Percentiles rank a stretch among this genome's conserved stretches.
Conservation (phyloP, 108 stramenopile species). For the Nitzschia inconspicua region DNA sequence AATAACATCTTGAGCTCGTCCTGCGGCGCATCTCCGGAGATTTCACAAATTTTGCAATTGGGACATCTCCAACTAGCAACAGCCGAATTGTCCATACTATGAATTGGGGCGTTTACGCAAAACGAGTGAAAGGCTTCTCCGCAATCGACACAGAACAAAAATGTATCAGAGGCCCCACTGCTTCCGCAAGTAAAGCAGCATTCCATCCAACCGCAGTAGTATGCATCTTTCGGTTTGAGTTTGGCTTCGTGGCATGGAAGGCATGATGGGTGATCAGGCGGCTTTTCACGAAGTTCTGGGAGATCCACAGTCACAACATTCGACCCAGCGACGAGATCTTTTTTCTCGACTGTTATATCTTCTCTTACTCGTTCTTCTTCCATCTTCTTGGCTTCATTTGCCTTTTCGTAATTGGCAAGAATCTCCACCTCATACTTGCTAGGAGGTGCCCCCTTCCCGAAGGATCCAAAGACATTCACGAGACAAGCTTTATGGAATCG, state of each 20-base stretch:
- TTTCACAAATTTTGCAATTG: conserved; percentile 91
- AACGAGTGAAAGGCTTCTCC: conserved; percentile 87
- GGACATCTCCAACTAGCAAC: conserved; percentile 83
- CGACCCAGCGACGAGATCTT: conserved; percentile 60
- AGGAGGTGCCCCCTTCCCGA: conserved; percentile 51
- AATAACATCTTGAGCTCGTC: conserved; percentile 73
- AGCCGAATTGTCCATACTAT: conserved; percentile 55
- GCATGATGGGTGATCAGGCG: conserved; percentile 54
- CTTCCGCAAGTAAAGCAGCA: conserved; percentile 68
- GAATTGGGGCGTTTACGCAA: conserved; percentile 74
- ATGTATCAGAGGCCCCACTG: conserved; percentile 58
- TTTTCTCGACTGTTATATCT: conserved; percentile 57
- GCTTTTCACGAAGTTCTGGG: conserved; percentile 31
- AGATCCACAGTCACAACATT: conserved; percentile 37
- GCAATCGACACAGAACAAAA: conserved; percentile 88
- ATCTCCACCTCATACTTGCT: conserved; percentile 41
- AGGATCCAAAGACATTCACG: conserved; percentile 33
- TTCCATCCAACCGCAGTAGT: conserved; percentile 55
- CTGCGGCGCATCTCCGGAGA: conserved; percentile 55
- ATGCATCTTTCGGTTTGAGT: conserved; percentile 47
- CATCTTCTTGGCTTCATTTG: conserved; percentile 34
- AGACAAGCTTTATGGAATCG: conserved; percentile 46
- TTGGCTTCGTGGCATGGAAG: conserved; percentile 42
- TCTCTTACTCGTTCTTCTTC: conserved; percentile 57
- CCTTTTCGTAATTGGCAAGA: conserved; percentile 33